Base-by-base conservation (phyloP, 495 filamentous ascomycete species). In the Gamarada debralockiae region DNA sequence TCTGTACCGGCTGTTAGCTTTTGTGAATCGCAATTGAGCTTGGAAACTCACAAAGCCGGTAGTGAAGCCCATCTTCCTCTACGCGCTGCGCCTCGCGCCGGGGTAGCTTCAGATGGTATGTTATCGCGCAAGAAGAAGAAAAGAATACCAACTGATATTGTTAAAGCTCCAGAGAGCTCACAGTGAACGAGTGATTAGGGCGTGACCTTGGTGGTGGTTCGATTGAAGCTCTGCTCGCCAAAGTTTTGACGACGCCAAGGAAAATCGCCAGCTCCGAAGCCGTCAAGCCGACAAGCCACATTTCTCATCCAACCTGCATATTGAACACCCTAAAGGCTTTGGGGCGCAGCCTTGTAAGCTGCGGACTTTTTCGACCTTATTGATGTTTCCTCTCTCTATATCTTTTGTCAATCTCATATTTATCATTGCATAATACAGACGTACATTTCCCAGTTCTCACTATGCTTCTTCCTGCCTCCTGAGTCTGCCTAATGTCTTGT, bases 41-140 rank as follows among this genome's bases (percentile, higher is more conserved):
- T 36, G 27, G 42, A 34, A 22, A 80, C 84, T 46, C 79, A 96
- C 91, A 60, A 95, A 89, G 66, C 91, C 91, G 14, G 85, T 74
- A 57, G 85, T 78, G 74, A 90, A 89, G 52, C 87, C 85, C 88
- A 92, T 90, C 54, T 37, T 44, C 25, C 18, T 39, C n/a, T 15
- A 6, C 33, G 25, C 17, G 15, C 52, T 57, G 67, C 65, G 33
- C 39, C 24, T 25, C 38, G 10, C 21, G 51, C 31, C 25, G 52
- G 15, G 25, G 10, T 4, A 27, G 14, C 15, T 42, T 12, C 23
- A 37, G 22, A 3, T 23, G n/a, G 46, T 10, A 20, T 55, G 3
- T 37, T 49, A 34, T 39, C 23, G 48, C 41, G 44, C 37, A 8
- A 17, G 2, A 33, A 42, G 31, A 46, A 21, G 20, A 14, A 6